A percentile compares a stretch with the other conserved stretches of the same genome.
Evolutionary conservation across 768 basidiomycete species (phyloP).

Genomic region (Stropharia rugosoannulata): DNA sequence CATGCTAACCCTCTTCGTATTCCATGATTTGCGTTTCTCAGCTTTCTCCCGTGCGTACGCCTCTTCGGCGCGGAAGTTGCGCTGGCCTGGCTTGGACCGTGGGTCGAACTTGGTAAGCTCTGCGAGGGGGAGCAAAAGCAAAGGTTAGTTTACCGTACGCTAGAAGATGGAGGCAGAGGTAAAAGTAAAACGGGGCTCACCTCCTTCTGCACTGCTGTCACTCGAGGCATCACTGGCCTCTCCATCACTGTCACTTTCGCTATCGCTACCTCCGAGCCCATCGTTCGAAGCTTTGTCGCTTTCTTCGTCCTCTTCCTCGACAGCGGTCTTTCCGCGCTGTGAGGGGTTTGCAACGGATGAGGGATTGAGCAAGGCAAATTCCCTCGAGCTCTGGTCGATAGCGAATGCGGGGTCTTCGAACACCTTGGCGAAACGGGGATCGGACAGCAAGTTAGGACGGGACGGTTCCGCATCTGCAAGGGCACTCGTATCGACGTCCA

Average conservation of each 20-base stretch:
- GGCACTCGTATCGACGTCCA: conserved; percentile 34
- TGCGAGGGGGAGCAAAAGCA: conserved; percentile 20
- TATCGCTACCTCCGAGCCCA: conserved; percentile 41
- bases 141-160: conserved; percentile 1
- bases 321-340: conserved; percentile 65
- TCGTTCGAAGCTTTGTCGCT: conserved; percentile 69
- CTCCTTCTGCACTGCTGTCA: conserved; percentile 60
- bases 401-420: conserved; percentile 92
- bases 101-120: conserved; percentile 53
- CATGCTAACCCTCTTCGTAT: conserved; percentile 48
- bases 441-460: conserved; percentile 62
- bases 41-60: conserved; percentile 41
- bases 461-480: conserved; percentile 30
- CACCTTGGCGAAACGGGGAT: conserved; percentile 86
- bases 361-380: conserved; percentile 92
- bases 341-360: conserved; percentile 61
- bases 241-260: conserved; percentile 18
- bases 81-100: conserved; percentile 47
- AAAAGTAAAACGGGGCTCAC: conserved; percentile 24
- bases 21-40: conserved; percentile 32
- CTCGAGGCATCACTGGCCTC: conserved; percentile 17
- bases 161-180: conserved; percentile 8
- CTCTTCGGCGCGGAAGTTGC: conserved; percentile 45
- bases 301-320: conserved; percentile 88
- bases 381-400: conserved; percentile 85